Base-by-base conservation (phyloP, 108 stramenopile species). In the Fragilaria radians region DNA sequence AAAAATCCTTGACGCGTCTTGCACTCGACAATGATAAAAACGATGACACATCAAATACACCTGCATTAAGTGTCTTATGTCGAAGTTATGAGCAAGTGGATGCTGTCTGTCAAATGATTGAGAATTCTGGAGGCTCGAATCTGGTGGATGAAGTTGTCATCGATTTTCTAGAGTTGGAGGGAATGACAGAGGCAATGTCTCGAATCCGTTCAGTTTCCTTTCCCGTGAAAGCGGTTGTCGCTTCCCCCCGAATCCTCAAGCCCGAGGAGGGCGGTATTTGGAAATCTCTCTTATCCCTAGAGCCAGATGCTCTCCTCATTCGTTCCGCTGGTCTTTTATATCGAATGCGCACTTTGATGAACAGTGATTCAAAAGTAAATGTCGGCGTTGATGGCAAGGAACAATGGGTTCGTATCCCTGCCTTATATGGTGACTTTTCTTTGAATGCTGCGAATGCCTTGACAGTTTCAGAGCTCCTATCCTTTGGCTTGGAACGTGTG, bases 161-260 rank as follows among this genome's bases (percentile, higher is more conserved):
- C 57, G 83, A 89, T 57, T 89, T 89, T 53, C 65, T 89, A 2
- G 88, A 89, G 67, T 66, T 89, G 22, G 78, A 83, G 7, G 84
- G 84, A 0, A 82, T 85, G 32, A 28, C 52, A 17, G 76, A 80
- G 19, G 82, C 88, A 7, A 70, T 83, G 17, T 50, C 56, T 3
- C 59, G 79, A 0, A 66, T 85, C 1, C 71, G 79, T 25, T 52
- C 65, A 57, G 53, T 30, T n/a, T 29, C 59, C 5, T 25, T 81
- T 5, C 57, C 63, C 11, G 70, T 73, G 2, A n/a, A n/a, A n/a
- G n/a, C n/a, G n/a, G 80, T 78, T 18, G 75, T 89, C 14, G 88
- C 88, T 45, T 66, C 66, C 45, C 88, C 88, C 5, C 65, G 88
- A 56, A 79, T 89, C 27, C 70, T 85, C 47, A 82, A 85, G 61